Conservation (phyloP, 306 rosid species). For the Rosa rugosa region DNA sequence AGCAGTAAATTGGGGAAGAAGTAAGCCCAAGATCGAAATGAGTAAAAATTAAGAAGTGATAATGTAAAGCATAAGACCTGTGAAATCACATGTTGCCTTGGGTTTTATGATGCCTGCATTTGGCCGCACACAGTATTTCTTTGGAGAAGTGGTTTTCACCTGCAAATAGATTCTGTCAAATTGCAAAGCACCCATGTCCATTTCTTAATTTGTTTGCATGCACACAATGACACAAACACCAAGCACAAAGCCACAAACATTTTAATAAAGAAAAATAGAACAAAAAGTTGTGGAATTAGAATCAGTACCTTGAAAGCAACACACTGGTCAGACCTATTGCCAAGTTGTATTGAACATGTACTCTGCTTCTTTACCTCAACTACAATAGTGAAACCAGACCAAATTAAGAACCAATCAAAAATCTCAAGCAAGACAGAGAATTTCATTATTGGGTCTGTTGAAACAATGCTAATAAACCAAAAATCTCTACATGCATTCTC, state of each 20-base stretch:
- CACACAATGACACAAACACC: neutral
- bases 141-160: slow-evolving; percentile 95
- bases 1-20: neutral
- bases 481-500: neutral
- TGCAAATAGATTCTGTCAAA: slow-evolving; percentile 31
- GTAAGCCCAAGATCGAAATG: neutral
- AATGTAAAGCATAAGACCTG: slow-evolving; percentile 50
- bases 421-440: neutral
- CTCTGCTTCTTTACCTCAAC: slow-evolving; percentile 90
- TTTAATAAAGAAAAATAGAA: neutral
- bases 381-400: slow-evolving; percentile 20
- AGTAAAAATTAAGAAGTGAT: slow-evolving; percentile 4
- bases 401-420: slow-evolving; percentile 9
- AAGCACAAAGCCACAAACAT: neutral
- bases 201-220: neutral
- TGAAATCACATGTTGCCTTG: slow-evolving; percentile 58
- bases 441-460: slow-evolving; percentile 3
- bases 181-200: neutral
- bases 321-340: slow-evolving; percentile 55
- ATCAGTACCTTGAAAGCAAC: slow-evolving; percentile 81
- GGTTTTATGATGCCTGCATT: slow-evolving; percentile 82
- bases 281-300: neutral
- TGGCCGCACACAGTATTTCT: slow-evolving; percentile 89
- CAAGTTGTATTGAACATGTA: slow-evolving; percentile 65
- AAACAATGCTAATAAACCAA: neutral